Percentiles rank a stretch among this genome's conserved stretches.
Conservation (phyloP, 257 asterid species). For the Thymus quinquecostatus region DNA sequence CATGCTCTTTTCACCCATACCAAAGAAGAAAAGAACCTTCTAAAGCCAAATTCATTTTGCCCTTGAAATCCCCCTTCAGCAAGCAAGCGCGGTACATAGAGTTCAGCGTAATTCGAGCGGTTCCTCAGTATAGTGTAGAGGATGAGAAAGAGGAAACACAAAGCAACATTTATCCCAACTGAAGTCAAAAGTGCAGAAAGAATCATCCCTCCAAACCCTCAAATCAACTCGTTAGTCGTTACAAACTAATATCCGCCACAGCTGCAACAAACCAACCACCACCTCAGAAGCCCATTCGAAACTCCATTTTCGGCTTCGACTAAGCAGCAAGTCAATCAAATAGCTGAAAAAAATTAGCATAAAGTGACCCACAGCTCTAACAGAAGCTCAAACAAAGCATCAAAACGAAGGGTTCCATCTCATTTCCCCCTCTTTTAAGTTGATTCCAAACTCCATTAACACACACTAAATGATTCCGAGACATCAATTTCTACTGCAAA, state of each 20-base stretch:
- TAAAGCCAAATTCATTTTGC: conserved; percentile 41
- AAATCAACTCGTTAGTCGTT: neutral
- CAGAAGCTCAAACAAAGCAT: conserved; percentile 16
- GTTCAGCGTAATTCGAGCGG: conserved; percentile 64
- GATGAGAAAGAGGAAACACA: conserved; percentile 60
- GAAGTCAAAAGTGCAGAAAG: conserved; percentile 90
- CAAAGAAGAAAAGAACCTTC: conserved; percentile 58
- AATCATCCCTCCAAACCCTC: conserved; percentile 65
- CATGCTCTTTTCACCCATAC: conserved; percentile 88
- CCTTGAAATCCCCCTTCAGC: conserved; percentile 60
- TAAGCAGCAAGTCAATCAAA: conserved; percentile 16
- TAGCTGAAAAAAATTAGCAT: conserved; percentile 19
- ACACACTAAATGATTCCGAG: neutral
- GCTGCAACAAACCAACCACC: conserved; percentile 24
- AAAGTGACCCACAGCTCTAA: neutral
- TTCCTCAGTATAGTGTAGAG: conserved; percentile 71
- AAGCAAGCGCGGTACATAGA: conserved; percentile 80
- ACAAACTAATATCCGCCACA: conserved; percentile 3
- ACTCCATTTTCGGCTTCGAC: conserved; percentile 10
- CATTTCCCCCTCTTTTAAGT: neutral
- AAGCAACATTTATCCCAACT: conserved; percentile 79
- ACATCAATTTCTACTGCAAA: conserved; percentile 18
- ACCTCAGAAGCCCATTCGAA: conserved; percentile 27
- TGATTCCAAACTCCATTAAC: neutral
- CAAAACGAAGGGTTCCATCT: neutral